Evolutionary conservation across 23 red algal genomes (phyloP), one percentile per base, ranked within the genome.

Genomic region (Agarophyton chilense): DNA sequence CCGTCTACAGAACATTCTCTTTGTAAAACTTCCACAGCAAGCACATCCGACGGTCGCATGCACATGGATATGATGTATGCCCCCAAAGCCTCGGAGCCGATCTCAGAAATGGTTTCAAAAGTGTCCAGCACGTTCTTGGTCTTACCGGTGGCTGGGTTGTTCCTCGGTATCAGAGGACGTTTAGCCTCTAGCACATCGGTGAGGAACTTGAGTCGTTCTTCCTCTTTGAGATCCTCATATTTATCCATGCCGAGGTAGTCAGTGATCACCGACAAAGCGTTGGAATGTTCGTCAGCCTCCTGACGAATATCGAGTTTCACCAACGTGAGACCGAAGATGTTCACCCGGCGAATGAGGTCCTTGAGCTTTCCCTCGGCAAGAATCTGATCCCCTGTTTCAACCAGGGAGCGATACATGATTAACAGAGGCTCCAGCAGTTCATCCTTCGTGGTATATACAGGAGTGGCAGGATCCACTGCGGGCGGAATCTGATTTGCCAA

Each of bases 31-130:
- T 96, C 97, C 46, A 99, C 97, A 40, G 90, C 81, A 40, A 99
- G 83, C 28, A 99, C 93, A 73, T 99, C 97, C 47, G 92, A 95
- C 24, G 97, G 90, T 54, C 87, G 50, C 89, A 99, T 94, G 80
- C 97, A 99, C 97, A 99, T 99, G 10, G 97, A 99, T 24, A 99
- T 96, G 19, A 99, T 80, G 73, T 99, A 99, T 17, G 97, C 97
- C 22, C 97, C 93, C 33, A 99, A 84, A 10, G 81, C 90, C 72
- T 99, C 97, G 16, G 74, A 90, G 14, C 87, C 86, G 31, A 98
- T 79, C n/a, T 72, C 82, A 18, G 93, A 81, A 25, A 94, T 79
- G 54, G 54, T 53, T 76, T 94, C 85, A 63, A 99, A 99, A 10
- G 93, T 96, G 56, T 95, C 89, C 76, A 99, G 75, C 0, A 99